Evolutionary conservation across 257 asterid genomes (phyloP), one percentile per base, ranked within the genome.

Genomic region (Solanum chiquidenum): DNA sequence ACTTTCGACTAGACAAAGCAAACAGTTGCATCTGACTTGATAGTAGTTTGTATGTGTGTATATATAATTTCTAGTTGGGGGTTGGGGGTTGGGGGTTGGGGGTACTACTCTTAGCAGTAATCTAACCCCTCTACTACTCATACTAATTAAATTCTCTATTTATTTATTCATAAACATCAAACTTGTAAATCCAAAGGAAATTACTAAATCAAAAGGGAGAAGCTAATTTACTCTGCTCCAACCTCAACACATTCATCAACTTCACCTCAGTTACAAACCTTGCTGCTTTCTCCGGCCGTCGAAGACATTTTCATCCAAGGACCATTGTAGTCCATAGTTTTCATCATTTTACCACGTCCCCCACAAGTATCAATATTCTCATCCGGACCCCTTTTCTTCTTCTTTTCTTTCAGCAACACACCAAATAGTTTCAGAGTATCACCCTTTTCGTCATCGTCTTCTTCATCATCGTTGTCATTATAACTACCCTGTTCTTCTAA

Each of bases 361-460:
- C 90, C 92, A 6, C 58, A 86, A 27, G n/a, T 44, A n/a, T 90
- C 93, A 18, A 34, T 37, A 83, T 55, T 87, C 33, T 89, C 96
- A 20, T 89, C 88, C 40, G 90, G 89, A 18, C 86, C 92, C 94
- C 96, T 90, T 92, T 92, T 90, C 74, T 84, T 90, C 88, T 84
- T 89, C 10, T 91, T 94, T 79, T 89, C 93, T 89, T 91, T 94
- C 92, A 94, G 49, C 72, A 91, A 27, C 76, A 96, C 98, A 87
- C 98, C 98, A 44, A 96, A 95, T 91, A 96, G 86, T 76, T 93
- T 96, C 93, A 94, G 84, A 84, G 94, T 89, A 33, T 84, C 89
- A 31, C 89, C 96, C 3, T 89, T 87, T 71, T 92, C 93, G 38
- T 90, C 93, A 3, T 92, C 92, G 34, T 91, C 95, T 42, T 83